Base-by-base conservation (phyloP, 1,284 basidiomycete species). In the Cryptococcus sp. region DNA sequence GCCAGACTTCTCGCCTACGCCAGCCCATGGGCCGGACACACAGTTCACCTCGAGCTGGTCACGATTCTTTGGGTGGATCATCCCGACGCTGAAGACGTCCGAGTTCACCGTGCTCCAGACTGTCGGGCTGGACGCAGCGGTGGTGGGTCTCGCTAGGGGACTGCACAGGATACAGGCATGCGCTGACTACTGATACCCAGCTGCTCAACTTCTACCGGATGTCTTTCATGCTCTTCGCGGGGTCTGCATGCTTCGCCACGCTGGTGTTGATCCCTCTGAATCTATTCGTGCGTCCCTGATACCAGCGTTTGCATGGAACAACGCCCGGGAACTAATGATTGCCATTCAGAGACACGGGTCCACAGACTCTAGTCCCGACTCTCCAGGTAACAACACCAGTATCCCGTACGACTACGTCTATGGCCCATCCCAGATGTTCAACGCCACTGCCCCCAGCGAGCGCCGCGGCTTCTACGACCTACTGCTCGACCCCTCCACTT, bases 81-180 rank as follows among this genome's bases (percentile, higher is more conserved):
- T 92, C 62, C 95, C 95, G 0, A 98, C 94, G 0, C 82, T 97
- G 54, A 81, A 83, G 55, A 91, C 89, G 0, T 91, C 90, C 44
- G 95, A 98, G 71, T 91, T 89, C 67, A 89, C 90, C 3, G 87
- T 98, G n/a, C 81, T 98, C 0, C 94, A 98, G 72, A 94, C 95
- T 42, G 94, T 98, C 12, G 95, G 95, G 0, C 79, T 98, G 48
- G 95, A 98, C 77, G 95, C 93, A 40, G 92, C 92, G 5, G 92
- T 98, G 66, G 91, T 86, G 64, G 61, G 82, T 77, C 28, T 33
- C 73, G 37, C 50, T 69, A 63, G 15, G 38, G 4, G n/a, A 16
- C 2, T 28, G 28, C 4, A 24, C 33, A 24, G 11, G 20, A n/a
- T 11, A 18, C 37, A 28, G 21, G 33, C 50, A 44, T 33, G 42